phyloP scores from a whole-genome alignment of 331 rosid species.

The Prunus yedoensis region DNA sequence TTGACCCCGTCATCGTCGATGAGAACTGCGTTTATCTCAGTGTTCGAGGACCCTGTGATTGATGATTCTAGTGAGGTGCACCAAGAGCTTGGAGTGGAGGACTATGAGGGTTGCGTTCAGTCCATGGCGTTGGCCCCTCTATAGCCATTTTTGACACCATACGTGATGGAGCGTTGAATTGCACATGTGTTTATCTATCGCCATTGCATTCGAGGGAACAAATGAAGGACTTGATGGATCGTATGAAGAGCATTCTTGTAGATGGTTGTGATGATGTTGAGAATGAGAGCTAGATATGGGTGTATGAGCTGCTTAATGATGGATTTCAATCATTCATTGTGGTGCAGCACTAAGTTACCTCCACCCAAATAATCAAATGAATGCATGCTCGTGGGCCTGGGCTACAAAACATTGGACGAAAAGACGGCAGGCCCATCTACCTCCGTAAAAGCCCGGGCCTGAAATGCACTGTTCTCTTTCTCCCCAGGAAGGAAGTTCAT shows the following conservation, averaged over 20 bases:
- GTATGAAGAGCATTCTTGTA: conserved; percentile 69
- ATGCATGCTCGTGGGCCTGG: no score
- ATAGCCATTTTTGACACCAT: conserved; percentile 74
- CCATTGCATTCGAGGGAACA: conserved; percentile 88
- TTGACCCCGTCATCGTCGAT: conserved; percentile 63
- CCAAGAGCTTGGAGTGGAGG: conserved; percentile 59
- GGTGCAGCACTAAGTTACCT: neutral
- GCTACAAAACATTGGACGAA: no score
- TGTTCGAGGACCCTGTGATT: conserved; percentile 65
- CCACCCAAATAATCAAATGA: no score
- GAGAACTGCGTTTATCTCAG: conserved; percentile 78
- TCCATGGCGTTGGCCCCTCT: conserved; percentile 91
- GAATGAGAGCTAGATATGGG: conserved; percentile 11
- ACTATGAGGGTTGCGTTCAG: conserved; percentile 76
- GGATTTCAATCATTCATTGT: neutral
- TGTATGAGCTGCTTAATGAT: neutral
- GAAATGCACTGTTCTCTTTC: neutral
- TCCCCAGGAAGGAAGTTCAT: neutral
- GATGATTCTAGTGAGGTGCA: conserved; percentile 35
- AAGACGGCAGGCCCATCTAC: no score
- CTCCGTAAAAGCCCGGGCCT: neutral
- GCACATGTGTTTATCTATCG: conserved; percentile 65
- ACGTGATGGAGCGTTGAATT: conserved; percentile 58
- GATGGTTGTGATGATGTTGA: conserved; percentile 32
- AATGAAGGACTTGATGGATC: conserved; percentile 56